phyloP scores from a whole-genome alignment of 1,139 yeast genomes.

The Entelexis paramagnoliae region DNA sequence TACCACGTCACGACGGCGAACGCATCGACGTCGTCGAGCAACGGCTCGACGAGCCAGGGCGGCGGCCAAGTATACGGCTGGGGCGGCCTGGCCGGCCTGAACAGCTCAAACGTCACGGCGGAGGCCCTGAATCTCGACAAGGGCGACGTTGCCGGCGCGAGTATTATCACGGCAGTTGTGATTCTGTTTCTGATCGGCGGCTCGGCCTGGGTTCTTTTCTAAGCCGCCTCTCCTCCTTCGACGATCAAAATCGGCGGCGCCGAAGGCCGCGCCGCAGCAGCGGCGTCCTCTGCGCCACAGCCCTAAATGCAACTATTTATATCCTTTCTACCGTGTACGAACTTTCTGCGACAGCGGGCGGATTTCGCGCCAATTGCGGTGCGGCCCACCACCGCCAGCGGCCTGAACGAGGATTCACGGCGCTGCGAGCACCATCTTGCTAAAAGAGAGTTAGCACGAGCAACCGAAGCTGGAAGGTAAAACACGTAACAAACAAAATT shows the following conservation, averaged over 20 bases:
- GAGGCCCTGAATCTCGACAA: constrained; percentile 41
- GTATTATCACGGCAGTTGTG: constrained; percentile 67
- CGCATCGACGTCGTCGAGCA: constrained; percentile 36
- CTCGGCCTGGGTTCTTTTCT: constrained; percentile 60
- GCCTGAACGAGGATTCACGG: no score
- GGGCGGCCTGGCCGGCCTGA: constrained; percentile 25
- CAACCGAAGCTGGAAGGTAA: no score
- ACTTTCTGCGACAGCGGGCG: no score
- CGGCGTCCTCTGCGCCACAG: no score
- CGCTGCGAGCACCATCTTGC: no score
- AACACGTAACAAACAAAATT: no score
- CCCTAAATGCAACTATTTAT: neutral
- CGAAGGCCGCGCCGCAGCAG: no score
- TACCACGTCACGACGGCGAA: constrained; percentile 37
- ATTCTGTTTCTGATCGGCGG: constrained; percentile 55
- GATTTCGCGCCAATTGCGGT: no score
- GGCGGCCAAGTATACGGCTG: constrained; percentile 25
- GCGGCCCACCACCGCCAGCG: no score
- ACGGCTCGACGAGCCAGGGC: constrained; percentile 10
- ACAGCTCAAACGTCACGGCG: constrained; percentile 30
- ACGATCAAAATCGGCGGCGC: neutral
- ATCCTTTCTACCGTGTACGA: neutral
- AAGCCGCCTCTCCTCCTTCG: neutral
- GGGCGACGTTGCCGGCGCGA: constrained; percentile 82
- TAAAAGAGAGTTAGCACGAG: no score